These are phyloP conservation scores for Lecanoromycetidae sp. DNA, from an alignment of 2,329 filamentous ascomycete species.

Conservation along the genomic window DNA sequence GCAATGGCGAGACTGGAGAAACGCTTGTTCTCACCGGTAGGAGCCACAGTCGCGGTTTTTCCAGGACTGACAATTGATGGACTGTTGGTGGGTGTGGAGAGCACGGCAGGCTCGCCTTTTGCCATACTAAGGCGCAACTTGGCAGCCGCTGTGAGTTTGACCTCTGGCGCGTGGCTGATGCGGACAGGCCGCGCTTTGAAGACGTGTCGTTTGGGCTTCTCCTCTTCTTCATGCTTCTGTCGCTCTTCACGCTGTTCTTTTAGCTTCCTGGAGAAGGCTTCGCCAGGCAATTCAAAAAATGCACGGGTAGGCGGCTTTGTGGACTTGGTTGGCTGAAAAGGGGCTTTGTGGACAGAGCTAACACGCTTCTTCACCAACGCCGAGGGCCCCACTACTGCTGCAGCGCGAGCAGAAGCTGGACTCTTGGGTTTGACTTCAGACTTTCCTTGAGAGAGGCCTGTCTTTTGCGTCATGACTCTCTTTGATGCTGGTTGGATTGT, in stretches of 20 bases:
- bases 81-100: neutral
- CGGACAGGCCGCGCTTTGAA: slow-evolving; percentile 38
- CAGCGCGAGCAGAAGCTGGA: neutral
- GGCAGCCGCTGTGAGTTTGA: slow-evolving; percentile 37
- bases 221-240: slow-evolving; percentile 32
- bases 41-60: neutral
- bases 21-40: slow-evolving; percentile 3
- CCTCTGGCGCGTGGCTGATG: slow-evolving; percentile 24
- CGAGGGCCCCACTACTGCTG: neutral
- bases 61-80: neutral
- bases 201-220: slow-evolving; percentile 24
- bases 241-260: slow-evolving; percentile 40
- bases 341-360: slow-evolving; percentile 33
- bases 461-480: neutral
- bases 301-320: slow-evolving; percentile 38
- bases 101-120: slow-evolving; percentile 2
- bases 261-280: slow-evolving; percentile 41
- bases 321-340: slow-evolving; percentile 41
- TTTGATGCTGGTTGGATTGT: neutral
- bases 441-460: slow-evolving; percentile 4
- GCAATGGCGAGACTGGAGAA: slow-evolving; percentile 5
- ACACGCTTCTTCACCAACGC: slow-evolving; percentile 6
- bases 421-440: slow-evolving; percentile 14
- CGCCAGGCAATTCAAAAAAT: slow-evolving; percentile 41
- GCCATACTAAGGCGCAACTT: slow-evolving; percentile 31